Evolutionary conservation across 2,329 filamentous ascomycete species (phyloP), one percentile per base, ranked within the genome.

Genomic region (Cercospora zeina): DNA sequence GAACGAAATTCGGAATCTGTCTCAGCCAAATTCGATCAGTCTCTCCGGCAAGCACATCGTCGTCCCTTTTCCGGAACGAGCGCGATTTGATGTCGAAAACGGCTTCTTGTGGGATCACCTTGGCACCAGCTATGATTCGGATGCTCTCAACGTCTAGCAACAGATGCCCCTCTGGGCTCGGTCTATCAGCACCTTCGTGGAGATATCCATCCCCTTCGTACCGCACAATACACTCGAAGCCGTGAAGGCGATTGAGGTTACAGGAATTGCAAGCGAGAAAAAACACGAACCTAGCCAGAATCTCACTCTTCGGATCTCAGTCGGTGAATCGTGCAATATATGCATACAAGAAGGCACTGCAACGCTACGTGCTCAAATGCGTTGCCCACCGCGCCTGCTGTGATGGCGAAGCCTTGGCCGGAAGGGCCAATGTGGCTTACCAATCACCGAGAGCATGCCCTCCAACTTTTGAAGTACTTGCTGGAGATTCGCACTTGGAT

Each of bases 151-250:
- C 1, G 27, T 58, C 45, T 36, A 50, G 56, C 30, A 51, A 27
- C 49, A 63, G 19, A 27, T 9, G 19, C 11, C 53, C n/a, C n/a
- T 37, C 45, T 5, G 49, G 30, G n/a, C 11, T 58, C 49, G 56
- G 16, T 27, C 21, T n/a, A 13, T 19, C 58, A 19, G 39, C 21
- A 19, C 61, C 16, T 11, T 61, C 24, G 21, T 39, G 58, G 14
- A 81, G 67, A 63, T 85, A 88, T 0, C 85, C 86, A 70, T 89
- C 86, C 0, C 75, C 78, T 69, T 86, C 84, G 54, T 81, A 86
- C 0, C 86, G 80, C 0, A 89, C 73, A 2, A 9, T 31, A 87
- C 80, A 78, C 0, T 74, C 73, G 10, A 87, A 68, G 0, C 77
- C 82, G 0, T 78, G 85, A 66, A 90, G 84, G 30, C 30, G 30